A percentile compares a stretch with the other conserved stretches of the same genome.
Evolutionary conservation across 148 eudicot genomes (phyloP).

Genomic region (Heliamphora exappendiculata): DNA sequence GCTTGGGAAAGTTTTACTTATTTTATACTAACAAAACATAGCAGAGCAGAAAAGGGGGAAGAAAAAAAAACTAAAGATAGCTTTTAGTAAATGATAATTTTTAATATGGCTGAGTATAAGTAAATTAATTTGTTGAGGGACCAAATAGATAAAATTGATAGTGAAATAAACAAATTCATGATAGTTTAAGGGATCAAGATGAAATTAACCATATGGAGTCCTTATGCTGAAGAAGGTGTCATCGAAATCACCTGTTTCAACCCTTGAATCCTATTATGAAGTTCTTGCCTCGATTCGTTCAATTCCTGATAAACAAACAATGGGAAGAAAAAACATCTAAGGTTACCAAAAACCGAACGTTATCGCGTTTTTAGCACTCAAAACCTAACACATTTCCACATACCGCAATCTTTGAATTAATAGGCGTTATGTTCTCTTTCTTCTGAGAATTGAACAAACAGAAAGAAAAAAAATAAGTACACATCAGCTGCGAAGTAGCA

Average conservation of each 20-base stretch:
- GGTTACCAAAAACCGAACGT: background rate
- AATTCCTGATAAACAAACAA: conserved; percentile 39
- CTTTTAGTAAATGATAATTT: no score
- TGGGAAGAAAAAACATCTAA: background rate
- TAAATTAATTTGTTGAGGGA: no score
- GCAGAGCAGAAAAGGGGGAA: background rate
- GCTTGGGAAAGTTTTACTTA: no score
- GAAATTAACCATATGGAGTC: no score
- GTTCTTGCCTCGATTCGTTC: conserved; percentile 66
- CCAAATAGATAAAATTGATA: no score
- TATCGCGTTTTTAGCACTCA: background rate
- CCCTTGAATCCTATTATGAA: conserved; percentile 60
- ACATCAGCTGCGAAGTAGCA: background rate
- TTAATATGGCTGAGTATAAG: no score
- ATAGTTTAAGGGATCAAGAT: no score
- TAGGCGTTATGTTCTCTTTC: conserved; percentile 48
- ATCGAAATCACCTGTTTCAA: conserved; percentile 53
- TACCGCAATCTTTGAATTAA: conserved; percentile 58
- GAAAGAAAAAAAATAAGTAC: background rate
- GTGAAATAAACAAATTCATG: no score
- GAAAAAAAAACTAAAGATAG: background rate
- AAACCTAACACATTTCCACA: conserved; percentile 3
- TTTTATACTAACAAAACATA: no score
- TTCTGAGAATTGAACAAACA: conserved; percentile 27
- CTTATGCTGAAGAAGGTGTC: background rate